Evolutionary conservation across 2,329 filamentous ascomycete species (phyloP).

Genomic region (Ceratocystis alfenasii): DNA sequence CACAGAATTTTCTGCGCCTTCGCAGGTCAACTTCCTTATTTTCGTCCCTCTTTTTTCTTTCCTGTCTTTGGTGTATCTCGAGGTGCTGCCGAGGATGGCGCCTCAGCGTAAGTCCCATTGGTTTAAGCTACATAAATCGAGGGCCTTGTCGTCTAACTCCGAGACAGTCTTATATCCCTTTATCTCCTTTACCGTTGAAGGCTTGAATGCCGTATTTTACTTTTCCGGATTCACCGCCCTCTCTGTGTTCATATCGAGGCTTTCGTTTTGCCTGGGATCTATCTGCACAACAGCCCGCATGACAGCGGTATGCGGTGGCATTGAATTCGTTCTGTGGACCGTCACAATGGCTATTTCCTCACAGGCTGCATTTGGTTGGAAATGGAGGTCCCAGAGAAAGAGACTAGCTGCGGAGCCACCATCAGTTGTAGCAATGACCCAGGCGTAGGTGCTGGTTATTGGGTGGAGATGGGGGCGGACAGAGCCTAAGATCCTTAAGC

Average conservation of each 20-base stretch:
- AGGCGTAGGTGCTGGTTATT: neutral
- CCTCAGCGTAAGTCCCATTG: conserved; percentile 30
- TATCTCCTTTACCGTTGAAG: conserved; percentile 39
- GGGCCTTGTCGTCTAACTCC: conserved; percentile 3
- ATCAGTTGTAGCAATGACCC: neutral
- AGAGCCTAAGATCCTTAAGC: no score
- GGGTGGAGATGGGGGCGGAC: conserved; percentile 24
- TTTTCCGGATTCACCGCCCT: conserved; percentile 49
- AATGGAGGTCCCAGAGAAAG: conserved; percentile 28
- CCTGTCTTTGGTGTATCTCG: conserved; percentile 43
- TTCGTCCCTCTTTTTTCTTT: conserved; percentile 44
- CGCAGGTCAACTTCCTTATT: conserved; percentile 47
- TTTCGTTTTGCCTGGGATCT: conserved; percentile 45
- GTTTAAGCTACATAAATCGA: conserved; percentile 6
- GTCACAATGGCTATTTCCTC: conserved; percentile 37
- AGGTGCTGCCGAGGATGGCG: conserved; percentile 37
- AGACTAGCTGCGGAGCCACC: conserved; percentile 29
- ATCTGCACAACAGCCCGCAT: conserved; percentile 46
- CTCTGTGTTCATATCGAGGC: conserved; percentile 42
- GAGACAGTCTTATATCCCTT: conserved; percentile 38
- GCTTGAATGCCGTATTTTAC: conserved; percentile 44
- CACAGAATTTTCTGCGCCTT: conserved; percentile 43
- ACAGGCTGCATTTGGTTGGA: conserved; percentile 34
- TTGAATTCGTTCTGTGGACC: conserved; percentile 43
- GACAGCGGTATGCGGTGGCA: conserved; percentile 42